These are phyloP conservation scores for Ceratobasidium sp. DNA, from an alignment of 1,284 basidiomycete species.

Conservation along the genomic window DNA sequence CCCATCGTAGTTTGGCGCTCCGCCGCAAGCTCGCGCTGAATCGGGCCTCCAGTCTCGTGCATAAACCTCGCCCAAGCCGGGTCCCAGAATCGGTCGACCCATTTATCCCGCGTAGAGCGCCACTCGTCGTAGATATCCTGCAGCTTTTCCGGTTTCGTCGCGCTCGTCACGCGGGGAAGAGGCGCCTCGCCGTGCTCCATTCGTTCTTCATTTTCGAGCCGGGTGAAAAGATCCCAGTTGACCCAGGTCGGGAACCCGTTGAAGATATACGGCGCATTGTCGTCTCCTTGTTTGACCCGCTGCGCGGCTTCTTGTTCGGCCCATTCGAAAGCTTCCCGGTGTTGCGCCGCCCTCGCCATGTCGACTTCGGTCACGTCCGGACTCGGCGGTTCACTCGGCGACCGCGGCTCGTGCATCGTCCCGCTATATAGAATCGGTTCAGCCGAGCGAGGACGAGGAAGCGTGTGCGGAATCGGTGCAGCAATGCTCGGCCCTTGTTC, in stretches of 20 bases:
- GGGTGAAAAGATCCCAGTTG: slow-evolving; percentile 41
- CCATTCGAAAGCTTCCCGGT: too few species aligned
- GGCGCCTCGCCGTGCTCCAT: neutral
- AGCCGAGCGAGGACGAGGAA: too few species aligned
- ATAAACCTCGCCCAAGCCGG: slow-evolving; percentile 21
- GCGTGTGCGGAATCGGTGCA: too few species aligned
- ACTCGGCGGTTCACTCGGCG: too few species aligned
- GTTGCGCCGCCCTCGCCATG: too few species aligned
- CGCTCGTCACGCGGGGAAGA: slow-evolving; percentile 28
- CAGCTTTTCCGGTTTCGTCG: slow-evolving; percentile 11
- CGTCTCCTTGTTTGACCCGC: too few species aligned
- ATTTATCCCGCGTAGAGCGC: slow-evolving; percentile 33
- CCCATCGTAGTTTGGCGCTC: slow-evolving; percentile 22
- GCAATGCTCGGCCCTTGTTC: too few species aligned
- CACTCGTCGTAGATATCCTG: slow-evolving; percentile 33
- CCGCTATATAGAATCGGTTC: too few species aligned
- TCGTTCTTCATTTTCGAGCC: slow-evolving; percentile 29
- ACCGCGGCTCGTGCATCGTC: too few species aligned
- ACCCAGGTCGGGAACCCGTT: slow-evolving; percentile 42
- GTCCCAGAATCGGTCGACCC: slow-evolving; percentile 42
- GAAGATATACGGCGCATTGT: slow-evolving; percentile 11
- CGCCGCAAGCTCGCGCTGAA: slow-evolving; percentile 23
- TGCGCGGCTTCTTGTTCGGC: too few species aligned
- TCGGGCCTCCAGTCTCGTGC: slow-evolving; percentile 26
- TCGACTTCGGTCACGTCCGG: too few species aligned